Conservation (phyloP, 768 basidiomycete genomes). For the Auriscalpium microsporum region DNA sequence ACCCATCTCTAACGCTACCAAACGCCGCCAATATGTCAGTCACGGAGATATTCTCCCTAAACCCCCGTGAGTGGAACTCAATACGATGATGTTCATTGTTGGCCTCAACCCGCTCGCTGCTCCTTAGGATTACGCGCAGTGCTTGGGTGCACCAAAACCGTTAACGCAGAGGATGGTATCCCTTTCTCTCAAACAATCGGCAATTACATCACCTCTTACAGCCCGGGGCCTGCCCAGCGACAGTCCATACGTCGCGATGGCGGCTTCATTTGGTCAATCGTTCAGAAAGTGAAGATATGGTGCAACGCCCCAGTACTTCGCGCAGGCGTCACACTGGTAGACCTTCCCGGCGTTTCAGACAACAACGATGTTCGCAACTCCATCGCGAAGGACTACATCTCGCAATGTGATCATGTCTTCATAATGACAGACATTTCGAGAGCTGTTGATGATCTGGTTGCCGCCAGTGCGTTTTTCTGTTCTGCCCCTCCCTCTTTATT, state of each 20-base stretch:
- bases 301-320: neutral
- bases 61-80: no score
- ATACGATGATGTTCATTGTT: no score
- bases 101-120: no score
- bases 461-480: neutral
- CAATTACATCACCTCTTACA: neutral
- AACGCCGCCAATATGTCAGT: neutral
- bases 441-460: neutral
- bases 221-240: neutral
- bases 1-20: neutral
- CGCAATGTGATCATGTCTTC: neutral
- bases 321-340: neutral
- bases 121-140: neutral
- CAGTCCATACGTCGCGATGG: neutral
- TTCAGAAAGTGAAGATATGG: neutral
- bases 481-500: no score
- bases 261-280: neutral
- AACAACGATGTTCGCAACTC: neutral
- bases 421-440: neutral
- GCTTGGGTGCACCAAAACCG: neutral
- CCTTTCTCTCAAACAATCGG: neutral
- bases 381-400: neutral
- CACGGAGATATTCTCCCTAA: neutral
- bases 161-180: neutral
- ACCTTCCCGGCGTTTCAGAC: neutral